Conservation (phyloP, 768 basidiomycete species). For the Serendipita sp. region DNA sequence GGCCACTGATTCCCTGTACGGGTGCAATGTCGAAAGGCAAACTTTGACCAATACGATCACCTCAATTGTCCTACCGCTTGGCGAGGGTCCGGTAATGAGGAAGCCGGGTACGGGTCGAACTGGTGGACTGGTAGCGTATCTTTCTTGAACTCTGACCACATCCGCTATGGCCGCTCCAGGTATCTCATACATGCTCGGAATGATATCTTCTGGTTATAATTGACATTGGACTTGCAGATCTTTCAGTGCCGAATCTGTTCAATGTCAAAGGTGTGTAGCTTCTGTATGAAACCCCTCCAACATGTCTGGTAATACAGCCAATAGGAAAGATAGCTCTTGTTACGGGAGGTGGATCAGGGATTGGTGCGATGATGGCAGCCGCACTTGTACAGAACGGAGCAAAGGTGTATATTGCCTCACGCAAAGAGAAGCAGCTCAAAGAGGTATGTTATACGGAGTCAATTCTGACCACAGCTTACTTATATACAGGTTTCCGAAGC, state of each 20-base stretch:
- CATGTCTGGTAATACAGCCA: not conserved
- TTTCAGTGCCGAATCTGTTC: slow-evolving; percentile 40
- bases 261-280: slow-evolving; percentile 55
- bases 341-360: slow-evolving; percentile 70
- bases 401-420: slow-evolving; percentile 76
- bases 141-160: not conserved
- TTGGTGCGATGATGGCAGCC: slow-evolving; percentile 71
- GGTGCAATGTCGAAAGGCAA: too few relatives aligned
- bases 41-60: too few relatives aligned
- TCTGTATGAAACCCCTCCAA: slow-evolving; percentile 16
- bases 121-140: not conserved
- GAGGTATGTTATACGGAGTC: slow-evolving; percentile 29
- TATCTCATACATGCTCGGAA: not conserved
- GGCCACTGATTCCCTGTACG: not conserved
- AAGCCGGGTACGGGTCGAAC: not conserved
- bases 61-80: too few relatives aligned
- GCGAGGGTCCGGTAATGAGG: not conserved
- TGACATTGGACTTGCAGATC: slow-evolving; percentile 21
- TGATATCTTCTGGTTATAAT: not conserved
- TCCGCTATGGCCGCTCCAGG: slow-evolving; percentile 2
- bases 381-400: slow-evolving; percentile 76
- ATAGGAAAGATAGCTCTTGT: slow-evolving; percentile 37
- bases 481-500: slow-evolving; percentile 33
- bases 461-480: not conserved
- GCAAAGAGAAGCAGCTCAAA: slow-evolving; percentile 64